phyloP scores from a whole-genome alignment of 164 flowering plant species.

The Buxus sempervirens region DNA sequence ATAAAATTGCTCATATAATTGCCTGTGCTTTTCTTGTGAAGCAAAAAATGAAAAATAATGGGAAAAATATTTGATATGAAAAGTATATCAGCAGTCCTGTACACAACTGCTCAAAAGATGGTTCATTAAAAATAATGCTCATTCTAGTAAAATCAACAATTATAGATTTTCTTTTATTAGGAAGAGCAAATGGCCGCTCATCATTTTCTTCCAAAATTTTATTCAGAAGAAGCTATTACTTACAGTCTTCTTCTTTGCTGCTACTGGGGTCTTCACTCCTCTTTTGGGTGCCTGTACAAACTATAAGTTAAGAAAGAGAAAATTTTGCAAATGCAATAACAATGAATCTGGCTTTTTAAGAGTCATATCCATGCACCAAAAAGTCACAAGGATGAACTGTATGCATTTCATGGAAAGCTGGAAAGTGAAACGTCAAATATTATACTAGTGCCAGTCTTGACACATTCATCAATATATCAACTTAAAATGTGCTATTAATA shows the following conservation, averaged over 20 bases:
- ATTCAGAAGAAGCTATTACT: constrained; percentile 1
- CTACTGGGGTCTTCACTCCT: constrained; percentile 38
- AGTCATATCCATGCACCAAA: too few relatives aligned
- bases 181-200: too few relatives aligned
- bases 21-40: too few relatives aligned
- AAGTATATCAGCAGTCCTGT: too few relatives aligned
- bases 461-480: neutral
- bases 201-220: neutral
- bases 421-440: neutral
- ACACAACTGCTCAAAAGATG: too few relatives aligned
- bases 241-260: constrained; percentile 43
- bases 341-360: neutral
- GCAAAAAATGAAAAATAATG: neutral
- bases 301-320: neutral
- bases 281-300: constrained; percentile 43
- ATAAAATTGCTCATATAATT: too few relatives aligned
- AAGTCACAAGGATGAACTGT: neutral
- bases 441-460: neutral
- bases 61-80: too few relatives aligned
- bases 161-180: neutral
- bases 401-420: neutral
- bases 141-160: neutral
- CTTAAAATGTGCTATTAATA: neutral
- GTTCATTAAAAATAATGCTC: neutral
- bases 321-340: neutral